phyloP scores from a whole-genome alignment of 2,329 filamentous ascomycete species.

The Fusarium subtropicale region DNA sequence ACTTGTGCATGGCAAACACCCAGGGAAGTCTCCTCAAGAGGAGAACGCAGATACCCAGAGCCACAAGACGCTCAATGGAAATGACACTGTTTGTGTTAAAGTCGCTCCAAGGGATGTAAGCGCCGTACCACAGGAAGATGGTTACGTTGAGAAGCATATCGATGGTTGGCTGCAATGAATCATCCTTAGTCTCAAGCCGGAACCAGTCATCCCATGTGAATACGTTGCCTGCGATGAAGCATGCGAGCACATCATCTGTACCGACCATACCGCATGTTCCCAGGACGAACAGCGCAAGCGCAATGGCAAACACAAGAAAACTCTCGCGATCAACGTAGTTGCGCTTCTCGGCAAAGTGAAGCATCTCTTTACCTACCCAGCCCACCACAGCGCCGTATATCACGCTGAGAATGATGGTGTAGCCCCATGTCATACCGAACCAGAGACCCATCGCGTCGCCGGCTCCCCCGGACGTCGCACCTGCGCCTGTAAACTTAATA shows the following conservation, averaged over 20 bases:
- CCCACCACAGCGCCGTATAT: slow-evolving; percentile 82
- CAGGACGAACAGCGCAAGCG: slow-evolving; percentile 85
- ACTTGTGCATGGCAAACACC: slow-evolving; percentile 77
- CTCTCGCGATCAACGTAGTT: slow-evolving; percentile 88
- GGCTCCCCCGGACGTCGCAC: slow-evolving; percentile 69
- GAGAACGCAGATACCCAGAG: slow-evolving; percentile 80
- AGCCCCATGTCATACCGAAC: slow-evolving; percentile 88
- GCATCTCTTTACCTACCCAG: slow-evolving; percentile 82
- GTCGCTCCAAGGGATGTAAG: slow-evolving; percentile 81
- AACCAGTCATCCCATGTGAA: slow-evolving; percentile 98
- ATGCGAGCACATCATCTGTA: slow-evolving; percentile 89
- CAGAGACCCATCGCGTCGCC: slow-evolving; percentile 78
- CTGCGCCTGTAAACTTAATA: slow-evolving; percentile 73
- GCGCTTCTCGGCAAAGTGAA: slow-evolving; percentile 85
- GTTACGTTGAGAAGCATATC: slow-evolving; percentile 93
- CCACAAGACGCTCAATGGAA: slow-evolving; percentile 77
- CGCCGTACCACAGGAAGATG: slow-evolving; percentile 92
- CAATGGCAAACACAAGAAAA: slow-evolving; percentile 87
- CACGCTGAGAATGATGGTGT: slow-evolving; percentile 82
- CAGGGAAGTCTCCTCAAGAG: slow-evolving; percentile 82
- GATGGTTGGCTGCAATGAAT: slow-evolving; percentile 92
- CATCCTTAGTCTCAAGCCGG: slow-evolving; percentile 86
- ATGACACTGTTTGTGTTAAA: slow-evolving; percentile 77
- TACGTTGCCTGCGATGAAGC: slow-evolving; percentile 90
- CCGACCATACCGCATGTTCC: slow-evolving; percentile 90